phyloP scores from a whole-genome alignment of 768 basidiomycete genomes.

The Inosperma sp. region DNA sequence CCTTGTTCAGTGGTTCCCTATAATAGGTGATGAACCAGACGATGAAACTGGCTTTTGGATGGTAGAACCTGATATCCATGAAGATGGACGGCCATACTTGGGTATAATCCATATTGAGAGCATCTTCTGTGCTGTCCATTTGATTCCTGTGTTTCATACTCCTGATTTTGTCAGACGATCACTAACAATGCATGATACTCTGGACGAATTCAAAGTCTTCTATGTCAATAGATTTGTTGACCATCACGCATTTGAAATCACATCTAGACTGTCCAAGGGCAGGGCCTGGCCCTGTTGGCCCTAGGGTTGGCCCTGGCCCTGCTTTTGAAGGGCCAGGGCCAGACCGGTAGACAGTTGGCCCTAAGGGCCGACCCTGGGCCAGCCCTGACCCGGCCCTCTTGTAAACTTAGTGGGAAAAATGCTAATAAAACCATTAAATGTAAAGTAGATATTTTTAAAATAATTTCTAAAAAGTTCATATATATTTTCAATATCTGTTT shows the following conservation, averaged over 20 bases:
- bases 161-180: background rate
- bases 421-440: too few species aligned
- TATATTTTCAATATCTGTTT: too few species aligned
- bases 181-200: conserved; percentile 1
- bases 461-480: too few species aligned
- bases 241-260: conserved; percentile 2
- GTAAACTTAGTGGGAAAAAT: too few species aligned
- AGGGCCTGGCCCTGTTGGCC: too few species aligned
- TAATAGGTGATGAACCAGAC: conserved; percentile 20
- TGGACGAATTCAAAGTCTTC: conserved; percentile 1
- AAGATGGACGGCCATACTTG: background rate
- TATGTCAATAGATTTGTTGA: conserved; percentile 2
- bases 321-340: too few species aligned
- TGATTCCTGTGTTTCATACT: background rate
- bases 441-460: too few species aligned
- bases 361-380: too few species aligned
- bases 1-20: conserved; percentile 24
- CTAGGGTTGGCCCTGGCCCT: too few species aligned
- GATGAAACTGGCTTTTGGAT: conserved; percentile 25
- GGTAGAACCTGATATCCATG: conserved; percentile 21
- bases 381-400: too few species aligned
- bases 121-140: background rate
- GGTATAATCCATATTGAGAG: background rate
- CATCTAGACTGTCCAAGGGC: background rate
- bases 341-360: too few species aligned